phyloP scores from a whole-genome alignment of 2,329 filamentous ascomycete species.

The Xylaria sp. region DNA sequence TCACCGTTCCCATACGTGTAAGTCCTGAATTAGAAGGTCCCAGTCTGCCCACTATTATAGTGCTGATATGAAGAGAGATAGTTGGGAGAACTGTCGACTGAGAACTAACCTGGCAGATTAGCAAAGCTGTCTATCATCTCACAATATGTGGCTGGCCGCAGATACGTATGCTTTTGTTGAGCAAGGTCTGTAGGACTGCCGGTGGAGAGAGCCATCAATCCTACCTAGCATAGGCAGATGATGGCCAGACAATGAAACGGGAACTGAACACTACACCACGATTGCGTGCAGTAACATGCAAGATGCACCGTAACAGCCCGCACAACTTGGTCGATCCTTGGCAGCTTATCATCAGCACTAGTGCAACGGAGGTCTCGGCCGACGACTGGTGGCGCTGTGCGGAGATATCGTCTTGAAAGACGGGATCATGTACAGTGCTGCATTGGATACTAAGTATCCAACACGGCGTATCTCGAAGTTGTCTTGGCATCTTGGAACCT shows the following conservation, averaged over 20 bases:
- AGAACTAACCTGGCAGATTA: background rate
- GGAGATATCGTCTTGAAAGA: slow-evolving; percentile 23
- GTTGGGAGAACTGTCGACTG: background rate
- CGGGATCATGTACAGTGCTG: slow-evolving; percentile 3
- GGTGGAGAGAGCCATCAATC: background rate
- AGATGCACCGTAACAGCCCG: slow-evolving; percentile 10
- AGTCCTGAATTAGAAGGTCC: slow-evolving; percentile 15
- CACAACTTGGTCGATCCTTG: slow-evolving; percentile 16
- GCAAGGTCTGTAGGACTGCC: background rate
- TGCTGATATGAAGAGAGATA: slow-evolving; percentile 11
- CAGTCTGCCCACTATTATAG: slow-evolving; percentile 10
- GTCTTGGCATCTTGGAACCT: too few species aligned
- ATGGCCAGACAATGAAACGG: background rate
- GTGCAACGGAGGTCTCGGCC: slow-evolving; percentile 28
- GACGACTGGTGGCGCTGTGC: slow-evolving; percentile 8
- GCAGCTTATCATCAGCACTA: slow-evolving; percentile 30
- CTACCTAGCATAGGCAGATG: background rate
- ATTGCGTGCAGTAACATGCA: slow-evolving; percentile 11
- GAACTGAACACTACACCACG: background rate
- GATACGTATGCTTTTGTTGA: background rate
- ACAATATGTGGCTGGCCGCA: background rate
- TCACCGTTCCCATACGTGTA: background rate
- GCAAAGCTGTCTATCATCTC: too few species aligned
- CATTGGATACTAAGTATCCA: too few species aligned
- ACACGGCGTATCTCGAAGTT: too few species aligned